phyloP scores from a whole-genome alignment of 305 asterid species.

The Rubia balearica region DNA sequence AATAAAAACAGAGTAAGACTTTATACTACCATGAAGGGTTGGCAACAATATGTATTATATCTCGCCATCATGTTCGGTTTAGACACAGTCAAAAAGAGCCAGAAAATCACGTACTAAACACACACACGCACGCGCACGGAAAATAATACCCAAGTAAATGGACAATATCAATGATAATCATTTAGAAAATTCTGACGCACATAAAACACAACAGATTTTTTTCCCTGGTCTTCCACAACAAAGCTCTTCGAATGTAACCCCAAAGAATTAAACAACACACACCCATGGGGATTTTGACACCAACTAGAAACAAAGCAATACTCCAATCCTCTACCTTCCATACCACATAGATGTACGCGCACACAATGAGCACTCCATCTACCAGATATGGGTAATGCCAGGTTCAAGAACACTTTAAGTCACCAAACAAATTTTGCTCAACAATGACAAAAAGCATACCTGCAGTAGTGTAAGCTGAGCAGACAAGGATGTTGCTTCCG shows the following conservation, averaged over 20 bases:
- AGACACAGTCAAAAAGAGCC: background rate
- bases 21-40: background rate
- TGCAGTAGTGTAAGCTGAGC: constrained; percentile 91
- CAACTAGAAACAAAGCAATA: background rate
- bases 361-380: background rate
- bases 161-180: background rate
- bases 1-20: background rate
- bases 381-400: background rate
- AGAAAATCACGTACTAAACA: too few species aligned
- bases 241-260: background rate
- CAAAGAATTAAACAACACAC: background rate
- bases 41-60: background rate
- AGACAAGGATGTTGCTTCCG: constrained; percentile 92
- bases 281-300: background rate
- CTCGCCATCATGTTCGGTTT: background rate
- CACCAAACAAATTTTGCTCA: background rate
- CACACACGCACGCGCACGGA: background rate
- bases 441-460: constrained; percentile 32
- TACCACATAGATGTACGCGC: background rate
- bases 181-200: background rate
- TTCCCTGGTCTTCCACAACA: background rate
- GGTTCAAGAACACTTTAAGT: background rate
- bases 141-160: background rate
- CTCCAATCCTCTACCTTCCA: background rate
- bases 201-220: background rate